Base-by-base conservation (phyloP, 805 yeast species). In the Naumovozyma dairenensis region DNA sequence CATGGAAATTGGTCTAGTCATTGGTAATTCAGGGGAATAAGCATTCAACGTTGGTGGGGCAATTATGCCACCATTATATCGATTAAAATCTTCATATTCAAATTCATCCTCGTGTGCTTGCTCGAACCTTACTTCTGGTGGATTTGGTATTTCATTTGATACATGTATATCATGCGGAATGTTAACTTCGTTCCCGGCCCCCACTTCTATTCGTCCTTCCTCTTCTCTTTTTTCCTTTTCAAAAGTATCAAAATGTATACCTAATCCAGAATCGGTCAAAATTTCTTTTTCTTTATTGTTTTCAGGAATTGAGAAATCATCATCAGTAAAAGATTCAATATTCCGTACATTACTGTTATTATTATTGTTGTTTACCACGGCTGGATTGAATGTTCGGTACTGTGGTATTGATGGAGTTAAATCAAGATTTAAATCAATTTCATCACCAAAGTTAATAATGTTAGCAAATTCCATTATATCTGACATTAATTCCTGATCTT, bases 391-490 rank as follows among this genome's bases (percentile, higher is more conserved):
- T 12, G 40, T 33, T 22, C 29, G 31, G 3, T 24, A 24, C 5
- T 7, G 26, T 7, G 13, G 13, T 8, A 7, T 6, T 24, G 29
- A 20, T 10, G 28, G 17, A 16, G 48, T 48, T 8, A 52, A 20
- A 33, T 60, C 62, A 16, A 62, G 40, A 12, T 24, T 12, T 19
- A 64, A 38, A 17, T 63, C 57, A 16, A 65, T 38, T 21, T 59
- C 67, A 16, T 60, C 69, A 4, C 69, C 72, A 44, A 67, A 67
- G 42, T 66, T 62, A 18, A 67, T 65, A 32, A 63, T 57, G 29
- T 61, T 66, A 5, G 69, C 67, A 43, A 66, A 67, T 40, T 66
- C 71, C 53, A 62, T 53, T 12, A 67, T 58, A 29, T 65, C 67
- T 1, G 60, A 55, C 39, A 62, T 53, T 24, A 61, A 53, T 16